Evolutionary conservation across 805 yeast species (phyloP).

Genomic region (Wickerhamiella sergipiensis): DNA sequence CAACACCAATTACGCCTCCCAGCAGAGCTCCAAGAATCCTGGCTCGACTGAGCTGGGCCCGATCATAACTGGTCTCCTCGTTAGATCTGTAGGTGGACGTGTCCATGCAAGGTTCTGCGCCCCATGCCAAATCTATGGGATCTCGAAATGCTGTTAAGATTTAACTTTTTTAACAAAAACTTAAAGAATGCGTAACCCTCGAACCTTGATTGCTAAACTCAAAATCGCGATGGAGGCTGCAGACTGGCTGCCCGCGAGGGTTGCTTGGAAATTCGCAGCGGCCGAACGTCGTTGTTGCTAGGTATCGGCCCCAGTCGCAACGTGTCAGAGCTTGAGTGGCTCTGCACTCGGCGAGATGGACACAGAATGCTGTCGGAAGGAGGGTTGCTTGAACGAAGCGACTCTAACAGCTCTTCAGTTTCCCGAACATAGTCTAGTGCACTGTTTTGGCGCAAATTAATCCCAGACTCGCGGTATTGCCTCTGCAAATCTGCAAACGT

Average conservation of each 20-base stretch:
- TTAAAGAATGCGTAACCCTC: neutral
- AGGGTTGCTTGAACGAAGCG: neutral
- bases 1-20: conserved; percentile 9
- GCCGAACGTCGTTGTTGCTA: neutral
- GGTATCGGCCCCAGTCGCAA: neutral
- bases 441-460: neutral
- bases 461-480: neutral
- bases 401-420: neutral
- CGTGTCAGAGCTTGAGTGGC: neutral
- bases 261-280: neutral
- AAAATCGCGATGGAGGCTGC: neutral
- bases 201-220: neutral
- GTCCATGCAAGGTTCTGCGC: neutral
- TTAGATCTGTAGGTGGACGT: neutral
- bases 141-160: neutral
- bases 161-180: neutral
- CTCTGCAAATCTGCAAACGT: neutral
- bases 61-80: neutral
- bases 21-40: conserved; percentile 8
- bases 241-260: neutral
- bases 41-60: neutral
- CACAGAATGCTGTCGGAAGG: too few species aligned
- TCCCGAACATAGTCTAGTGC: neutral
- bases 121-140: neutral
- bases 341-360: neutral